A percentile compares a stretch with the other conserved stretches of the same genome.
Evolutionary conservation across 176 grass and related monocot genomes (phyloP).

Genomic region (Lolium multiflorum): DNA sequence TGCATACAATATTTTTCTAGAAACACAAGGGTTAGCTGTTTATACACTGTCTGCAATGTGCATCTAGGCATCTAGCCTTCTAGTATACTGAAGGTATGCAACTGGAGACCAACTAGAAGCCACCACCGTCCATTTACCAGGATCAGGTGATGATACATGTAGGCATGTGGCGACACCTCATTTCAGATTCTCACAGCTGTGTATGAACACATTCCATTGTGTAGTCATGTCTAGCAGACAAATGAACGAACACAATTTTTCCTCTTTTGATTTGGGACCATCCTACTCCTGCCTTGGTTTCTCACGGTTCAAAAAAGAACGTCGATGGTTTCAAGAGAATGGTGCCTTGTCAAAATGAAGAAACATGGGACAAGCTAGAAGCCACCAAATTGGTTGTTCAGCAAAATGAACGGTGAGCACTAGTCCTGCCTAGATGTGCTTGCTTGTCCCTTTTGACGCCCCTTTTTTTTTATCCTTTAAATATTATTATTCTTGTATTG

Average conservation of each 20-base stretch:
- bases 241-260: slow-evolving; percentile 44
- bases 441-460: slow-evolving; percentile 33
- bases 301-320: slow-evolving; percentile 32
- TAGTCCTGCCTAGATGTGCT: slow-evolving; percentile 32
- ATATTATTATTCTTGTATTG: background rate
- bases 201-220: slow-evolving; percentile 26
- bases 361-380: slow-evolving; percentile 37
- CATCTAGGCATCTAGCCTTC: slow-evolving; percentile 24
- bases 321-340: slow-evolving; percentile 35
- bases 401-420: slow-evolving; percentile 35
- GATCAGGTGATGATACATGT: slow-evolving; percentile 35
- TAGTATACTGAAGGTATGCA: slow-evolving; percentile 1
- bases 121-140: slow-evolving; percentile 35
- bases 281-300: slow-evolving; percentile 37
- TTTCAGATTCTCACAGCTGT: slow-evolving; percentile 47
- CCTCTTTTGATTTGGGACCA: slow-evolving; percentile 36
- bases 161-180: background rate
- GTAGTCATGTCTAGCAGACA: slow-evolving; percentile 24
- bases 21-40: background rate
- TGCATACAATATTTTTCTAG: no score
- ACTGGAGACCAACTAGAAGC: slow-evolving; percentile 4
- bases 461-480: background rate
- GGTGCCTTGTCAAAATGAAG: slow-evolving; percentile 45
- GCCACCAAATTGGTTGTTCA: slow-evolving; percentile 30
- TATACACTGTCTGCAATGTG: background rate